A percentile compares a stretch with the other conserved stretches of the same genome.
Conservation (phyloP, 371 early-diverging fungal species). For the Lichtheimia corymbifera region DNA sequence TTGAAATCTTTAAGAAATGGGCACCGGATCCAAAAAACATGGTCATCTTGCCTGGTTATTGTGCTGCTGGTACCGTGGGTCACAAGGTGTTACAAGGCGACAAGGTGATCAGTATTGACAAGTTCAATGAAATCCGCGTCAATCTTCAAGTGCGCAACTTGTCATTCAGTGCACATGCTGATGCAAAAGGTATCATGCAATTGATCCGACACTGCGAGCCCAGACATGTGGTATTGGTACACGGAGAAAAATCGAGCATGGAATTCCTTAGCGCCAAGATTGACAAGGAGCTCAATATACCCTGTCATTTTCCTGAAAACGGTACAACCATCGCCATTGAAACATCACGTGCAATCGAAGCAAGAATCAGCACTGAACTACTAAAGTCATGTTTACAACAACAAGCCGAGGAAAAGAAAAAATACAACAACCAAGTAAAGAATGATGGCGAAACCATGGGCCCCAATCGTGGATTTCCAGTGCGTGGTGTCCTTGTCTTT, state of each 20-base stretch:
- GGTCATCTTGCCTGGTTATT: slow-evolving; percentile 93
- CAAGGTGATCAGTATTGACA: slow-evolving; percentile 80
- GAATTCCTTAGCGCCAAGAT: slow-evolving; percentile 82
- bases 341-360: slow-evolving; percentile 57
- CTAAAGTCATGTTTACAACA: slow-evolving; percentile 38
- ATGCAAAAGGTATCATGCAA: slow-evolving; percentile 98
- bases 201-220: slow-evolving; percentile 93
- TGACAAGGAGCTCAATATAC: slow-evolving; percentile 79
- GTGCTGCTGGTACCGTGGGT: slow-evolving; percentile 94
- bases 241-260: slow-evolving; percentile 97
- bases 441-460: background rate
- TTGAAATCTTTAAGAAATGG: slow-evolving; percentile 89
- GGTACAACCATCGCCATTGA: slow-evolving; percentile 75
- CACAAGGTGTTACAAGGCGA: slow-evolving; percentile 93
- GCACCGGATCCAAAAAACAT: slow-evolving; percentile 89
- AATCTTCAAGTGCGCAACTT: slow-evolving; percentile 94
- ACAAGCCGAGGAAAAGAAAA: slow-evolving; percentile 3
- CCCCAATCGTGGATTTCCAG: background rate
- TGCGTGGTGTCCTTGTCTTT: slow-evolving; percentile 1
- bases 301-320: slow-evolving; percentile 90
- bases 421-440: background rate
- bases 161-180: slow-evolving; percentile 99
- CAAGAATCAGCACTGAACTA: slow-evolving; percentile 57
- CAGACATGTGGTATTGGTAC: slow-evolving; percentile 96
- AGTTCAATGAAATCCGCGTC: slow-evolving; percentile 75